Evolutionary conservation across 345 rosid species (phyloP).

Genomic region (Hevea brasiliensis): DNA sequence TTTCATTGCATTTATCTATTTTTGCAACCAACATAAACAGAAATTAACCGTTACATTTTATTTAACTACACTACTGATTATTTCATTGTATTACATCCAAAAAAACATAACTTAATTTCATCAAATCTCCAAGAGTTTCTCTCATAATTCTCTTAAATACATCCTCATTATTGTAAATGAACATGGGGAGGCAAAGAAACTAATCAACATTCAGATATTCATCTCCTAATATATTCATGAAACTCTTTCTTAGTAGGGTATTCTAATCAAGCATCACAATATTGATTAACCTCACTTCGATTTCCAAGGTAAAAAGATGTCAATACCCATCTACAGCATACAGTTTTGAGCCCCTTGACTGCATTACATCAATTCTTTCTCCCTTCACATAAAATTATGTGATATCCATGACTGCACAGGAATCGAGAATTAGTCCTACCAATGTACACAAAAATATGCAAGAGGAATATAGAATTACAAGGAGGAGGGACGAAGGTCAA

Average conservation of each 20-base stretch:
- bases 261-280: slow-evolving; percentile 6
- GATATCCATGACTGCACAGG: slow-evolving; percentile 84
- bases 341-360: not conserved
- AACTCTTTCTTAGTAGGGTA: not conserved
- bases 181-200: not conserved
- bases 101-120: not conserved
- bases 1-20: too few relatives aligned
- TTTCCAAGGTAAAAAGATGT: not conserved
- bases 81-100: not conserved
- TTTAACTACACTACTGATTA: too few relatives aligned
- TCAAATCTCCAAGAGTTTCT: not conserved
- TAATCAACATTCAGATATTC: not conserved
- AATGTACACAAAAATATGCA: not conserved
- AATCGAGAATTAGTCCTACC: not conserved
- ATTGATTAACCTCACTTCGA: not conserved
- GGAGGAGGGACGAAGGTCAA: not conserved
- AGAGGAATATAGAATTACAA: not conserved
- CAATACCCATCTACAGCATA: not conserved
- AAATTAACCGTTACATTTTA: too few relatives aligned
- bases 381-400: slow-evolving; percentile 76
- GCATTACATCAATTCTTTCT: slow-evolving; percentile 69
- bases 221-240: not conserved
- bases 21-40: too few relatives aligned
- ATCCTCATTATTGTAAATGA: not conserved
- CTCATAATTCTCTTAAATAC: not conserved